phyloP scores from a whole-genome alignment of 371 early-diverging fungal species.

The Funneliformis caledonium region DNA sequence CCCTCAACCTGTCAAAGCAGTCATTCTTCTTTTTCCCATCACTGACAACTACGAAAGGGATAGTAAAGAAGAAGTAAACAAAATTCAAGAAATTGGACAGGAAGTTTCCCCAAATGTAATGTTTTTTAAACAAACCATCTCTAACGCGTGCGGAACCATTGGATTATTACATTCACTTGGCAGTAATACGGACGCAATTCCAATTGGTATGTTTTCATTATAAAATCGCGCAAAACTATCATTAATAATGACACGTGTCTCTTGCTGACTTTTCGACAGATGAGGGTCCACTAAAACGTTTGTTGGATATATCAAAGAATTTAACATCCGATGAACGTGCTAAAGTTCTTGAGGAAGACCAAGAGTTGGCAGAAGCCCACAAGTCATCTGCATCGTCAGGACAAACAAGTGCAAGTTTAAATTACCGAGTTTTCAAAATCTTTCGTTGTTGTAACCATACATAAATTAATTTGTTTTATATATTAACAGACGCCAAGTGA shows the following conservation, averaged over 20 bases:
- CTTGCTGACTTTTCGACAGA: slow-evolving; percentile 42
- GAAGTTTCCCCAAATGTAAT: slow-evolving; percentile 58
- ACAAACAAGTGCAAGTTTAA: slow-evolving; percentile 66
- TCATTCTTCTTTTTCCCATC: slow-evolving; percentile 79
- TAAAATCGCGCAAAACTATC: neutral
- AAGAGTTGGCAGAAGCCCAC: slow-evolving; percentile 65
- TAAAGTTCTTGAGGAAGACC: slow-evolving; percentile 63
- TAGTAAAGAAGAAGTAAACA: slow-evolving; percentile 57
- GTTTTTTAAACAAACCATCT: slow-evolving; percentile 87
- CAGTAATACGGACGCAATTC: slow-evolving; percentile 51
- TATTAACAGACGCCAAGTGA: slow-evolving; percentile 60
- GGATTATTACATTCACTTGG: slow-evolving; percentile 77
- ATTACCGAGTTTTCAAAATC: neutral
- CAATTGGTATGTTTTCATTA: slow-evolving; percentile 29
- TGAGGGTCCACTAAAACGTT: slow-evolving; percentile 63
- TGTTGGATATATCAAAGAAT: slow-evolving; percentile 62
- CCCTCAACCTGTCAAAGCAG: slow-evolving; percentile 79
- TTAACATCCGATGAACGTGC: slow-evolving; percentile 76
- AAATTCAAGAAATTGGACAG: neutral
- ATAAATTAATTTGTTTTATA: neutral
- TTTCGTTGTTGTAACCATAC: neutral
- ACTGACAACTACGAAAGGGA: slow-evolving; percentile 60
- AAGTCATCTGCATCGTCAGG: slow-evolving; percentile 66
- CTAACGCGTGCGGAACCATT: slow-evolving; percentile 92
- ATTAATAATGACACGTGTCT: neutral